Conservation (phyloP, 495 filamentous ascomycete genomes). For the Penicillium tannophilum region DNA sequence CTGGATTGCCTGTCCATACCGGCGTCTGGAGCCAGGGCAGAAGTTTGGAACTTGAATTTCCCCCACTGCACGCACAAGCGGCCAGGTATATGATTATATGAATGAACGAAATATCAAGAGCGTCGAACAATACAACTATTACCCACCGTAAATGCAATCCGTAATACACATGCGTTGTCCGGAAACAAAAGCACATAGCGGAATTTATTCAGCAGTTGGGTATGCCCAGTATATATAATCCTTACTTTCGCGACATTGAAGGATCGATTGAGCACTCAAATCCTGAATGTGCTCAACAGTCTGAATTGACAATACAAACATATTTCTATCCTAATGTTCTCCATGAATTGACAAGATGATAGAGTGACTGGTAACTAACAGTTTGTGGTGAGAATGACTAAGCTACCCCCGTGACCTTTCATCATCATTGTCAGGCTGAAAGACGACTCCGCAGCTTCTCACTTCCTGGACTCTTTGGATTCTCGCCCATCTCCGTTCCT, state of each 20-base stretch:
- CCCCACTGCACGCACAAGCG: neutral
- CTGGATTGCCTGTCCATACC: slow-evolving; percentile 34
- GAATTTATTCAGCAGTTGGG: too few relatives aligned
- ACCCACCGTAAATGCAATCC: neutral
- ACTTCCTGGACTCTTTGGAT: slow-evolving; percentile 1
- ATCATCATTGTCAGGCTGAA: slow-evolving; percentile 1
- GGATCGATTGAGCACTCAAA: too few relatives aligned
- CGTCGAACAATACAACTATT: too few relatives aligned
- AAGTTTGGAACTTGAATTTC: slow-evolving; percentile 25
- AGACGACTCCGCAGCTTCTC: neutral
- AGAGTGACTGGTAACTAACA: too few relatives aligned
- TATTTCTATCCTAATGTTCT: too few relatives aligned
- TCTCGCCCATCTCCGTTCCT: neutral
- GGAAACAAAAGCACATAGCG: too few relatives aligned
- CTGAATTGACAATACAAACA: too few relatives aligned
- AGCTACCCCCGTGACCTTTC: slow-evolving; percentile 8
- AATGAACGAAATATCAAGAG: neutral
- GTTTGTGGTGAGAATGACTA: neutral
- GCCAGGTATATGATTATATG: neutral
- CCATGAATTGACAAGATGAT: too few relatives aligned
- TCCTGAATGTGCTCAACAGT: too few relatives aligned
- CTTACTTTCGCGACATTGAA: too few relatives aligned
- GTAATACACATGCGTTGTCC: too few relatives aligned
- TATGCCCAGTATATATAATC: too few relatives aligned
- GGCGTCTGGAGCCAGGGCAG: slow-evolving; percentile 26